These are phyloP conservation scores for Cercophora sp. DNA, from an alignment of 495 filamentous ascomycete species.

Conservation along the genomic window DNA sequence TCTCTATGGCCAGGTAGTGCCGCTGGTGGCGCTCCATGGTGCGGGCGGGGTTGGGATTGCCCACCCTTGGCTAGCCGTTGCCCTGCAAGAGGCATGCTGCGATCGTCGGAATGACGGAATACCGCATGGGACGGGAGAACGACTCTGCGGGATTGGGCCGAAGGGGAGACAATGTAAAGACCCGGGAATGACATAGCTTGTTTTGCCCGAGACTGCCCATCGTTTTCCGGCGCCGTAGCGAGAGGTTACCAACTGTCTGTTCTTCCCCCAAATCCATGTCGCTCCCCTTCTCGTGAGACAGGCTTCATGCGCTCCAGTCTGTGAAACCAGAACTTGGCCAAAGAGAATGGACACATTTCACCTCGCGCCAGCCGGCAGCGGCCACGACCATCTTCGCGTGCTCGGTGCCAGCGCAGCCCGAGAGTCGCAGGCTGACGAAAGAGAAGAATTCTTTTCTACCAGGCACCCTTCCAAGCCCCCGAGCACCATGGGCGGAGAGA, in stretches of 20 bases:
- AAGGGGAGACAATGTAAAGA: not conserved
- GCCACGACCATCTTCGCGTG: not conserved
- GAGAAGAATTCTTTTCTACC: slow-evolving; percentile 24
- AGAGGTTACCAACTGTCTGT: slow-evolving; percentile 4
- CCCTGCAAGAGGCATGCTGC: no score
- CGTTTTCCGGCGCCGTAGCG: not conserved
- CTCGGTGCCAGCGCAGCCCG: not conserved
- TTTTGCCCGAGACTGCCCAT: no score
- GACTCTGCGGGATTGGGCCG: not conserved
- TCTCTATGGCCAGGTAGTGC: no score
- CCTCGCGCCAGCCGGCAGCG: slow-evolving; percentile 14
- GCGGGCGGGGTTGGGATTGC: slow-evolving; percentile 10
- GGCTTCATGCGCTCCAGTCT: not conserved
- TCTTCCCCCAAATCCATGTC: no score
- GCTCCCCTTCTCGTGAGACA: not conserved
- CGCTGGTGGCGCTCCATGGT: not conserved
- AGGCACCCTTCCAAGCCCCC: slow-evolving; percentile 21
- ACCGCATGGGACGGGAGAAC: slow-evolving; percentile 4
- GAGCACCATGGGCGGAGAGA: slow-evolving; percentile 11
- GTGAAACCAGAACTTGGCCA: not conserved
- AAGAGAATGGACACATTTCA: slow-evolving; percentile 24
- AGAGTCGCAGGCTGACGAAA: slow-evolving; percentile 2
- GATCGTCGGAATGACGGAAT: slow-evolving; percentile 12
- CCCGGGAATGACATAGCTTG: not conserved
- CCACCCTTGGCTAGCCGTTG: no score